Base-by-base conservation (phyloP, 176 grass and related monocot species). In the Aegilops tauschii region DNA sequence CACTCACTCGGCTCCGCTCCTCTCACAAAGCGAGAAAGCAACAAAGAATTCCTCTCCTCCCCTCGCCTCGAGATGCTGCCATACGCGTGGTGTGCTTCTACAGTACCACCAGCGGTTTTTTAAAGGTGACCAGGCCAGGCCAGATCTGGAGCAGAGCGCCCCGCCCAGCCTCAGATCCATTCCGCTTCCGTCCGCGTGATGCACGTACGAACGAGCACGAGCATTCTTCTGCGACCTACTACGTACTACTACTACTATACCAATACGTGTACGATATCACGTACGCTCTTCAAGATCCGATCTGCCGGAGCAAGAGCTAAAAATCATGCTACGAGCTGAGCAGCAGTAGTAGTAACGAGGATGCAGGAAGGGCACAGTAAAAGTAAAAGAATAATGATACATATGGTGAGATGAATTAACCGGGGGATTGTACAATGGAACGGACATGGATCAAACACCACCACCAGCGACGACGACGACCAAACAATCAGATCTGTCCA, bases 401-500 rank as follows among this genome's bases (percentile, higher is more conserved):
- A 59, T 21, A 50, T 49, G 23, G 72, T 6, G 27, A 52, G 49
- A 76, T 9, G 27, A 76, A 76, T 76, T 52, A 76, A 76, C 73
- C 9, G 44, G 71, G 12, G 14, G 73, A 76, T 76, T 52, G 47
- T 76, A 76, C 73, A 76, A 76, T 76, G 73, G 73, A 30, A 76
- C 30, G 73, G 73, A 76, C 3, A 21, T 1, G 54, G 54, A 58
- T 20, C 54, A n/a, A 49, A 47, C 23, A 47, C n/a, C 72, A 49
- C 72, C 16, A 37, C 4, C 32, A 30, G 1, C 34, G 34, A 6
- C 37, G 37, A 73, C 77, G 30, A 69, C 84, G 65, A 62, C 82
- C 32, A 11, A 84, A 47, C 61, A 62, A 90, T 84, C 77, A 81
- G 84, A 91, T 87, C 81, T 91, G 89, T 87, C 85, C 89, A 87